Conservation (phyloP, 805 yeast species). For the Saccharomycopsis sp. region DNA sequence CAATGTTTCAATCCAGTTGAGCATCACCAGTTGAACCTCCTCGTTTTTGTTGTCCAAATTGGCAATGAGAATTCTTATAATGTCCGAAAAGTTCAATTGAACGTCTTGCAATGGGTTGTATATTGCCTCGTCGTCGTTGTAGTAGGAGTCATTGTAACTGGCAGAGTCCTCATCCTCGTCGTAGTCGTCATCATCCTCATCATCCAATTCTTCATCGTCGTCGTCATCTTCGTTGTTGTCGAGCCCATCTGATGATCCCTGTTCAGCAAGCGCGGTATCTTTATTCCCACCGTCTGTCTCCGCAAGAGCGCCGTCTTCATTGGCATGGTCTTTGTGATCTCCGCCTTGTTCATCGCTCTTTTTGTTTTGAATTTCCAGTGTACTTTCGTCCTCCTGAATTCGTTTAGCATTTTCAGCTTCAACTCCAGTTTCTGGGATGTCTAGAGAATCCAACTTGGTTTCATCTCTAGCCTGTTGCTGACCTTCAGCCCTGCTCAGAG, state of each 20-base stretch:
- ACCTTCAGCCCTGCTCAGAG: neutral
- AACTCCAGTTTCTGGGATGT: neutral
- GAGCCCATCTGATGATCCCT: no score
- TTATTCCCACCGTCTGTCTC: constrained; percentile 5
- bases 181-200: constrained; percentile 23
- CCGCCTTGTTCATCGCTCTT: neutral
- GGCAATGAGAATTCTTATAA: constrained; percentile 73
- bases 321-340: neutral
- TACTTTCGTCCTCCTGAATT: no score
- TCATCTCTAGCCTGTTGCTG: no score
- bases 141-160: constrained; percentile 23
- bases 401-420: neutral
- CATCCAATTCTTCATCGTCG: constrained; percentile 21
- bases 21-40: constrained; percentile 69
- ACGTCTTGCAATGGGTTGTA: constrained; percentile 77
- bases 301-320: neutral
- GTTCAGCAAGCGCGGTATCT: no score
- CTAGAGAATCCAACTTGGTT: no score
- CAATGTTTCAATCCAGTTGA: constrained; percentile 74
- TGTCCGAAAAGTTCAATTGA: constrained; percentile 66
- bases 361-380: no score
- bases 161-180: constrained; percentile 22
- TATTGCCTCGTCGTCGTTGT: constrained; percentile 38
- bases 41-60: constrained; percentile 62
- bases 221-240: constrained; percentile 25